phyloP scores from a whole-genome alignment of 148 eudicot genomes.

The Beta vulgaris region DNA sequence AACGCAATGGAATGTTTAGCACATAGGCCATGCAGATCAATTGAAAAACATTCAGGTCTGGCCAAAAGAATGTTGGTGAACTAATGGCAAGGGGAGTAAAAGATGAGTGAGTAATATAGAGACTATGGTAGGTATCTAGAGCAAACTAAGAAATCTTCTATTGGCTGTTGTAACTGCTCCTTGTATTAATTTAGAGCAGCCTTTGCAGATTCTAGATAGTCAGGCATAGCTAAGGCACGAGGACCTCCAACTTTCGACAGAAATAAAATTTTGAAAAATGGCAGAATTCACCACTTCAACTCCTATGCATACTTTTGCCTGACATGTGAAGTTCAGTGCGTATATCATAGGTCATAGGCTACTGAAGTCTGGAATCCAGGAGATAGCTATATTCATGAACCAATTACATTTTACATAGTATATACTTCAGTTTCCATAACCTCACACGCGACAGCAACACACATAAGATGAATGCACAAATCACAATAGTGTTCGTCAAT shows the following conservation, averaged over 20 bases:
- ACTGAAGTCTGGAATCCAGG: not conserved
- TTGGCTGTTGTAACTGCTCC: not conserved
- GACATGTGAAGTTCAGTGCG: not conserved
- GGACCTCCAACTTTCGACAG: not conserved
- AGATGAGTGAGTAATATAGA: not conserved
- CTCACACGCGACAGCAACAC: conserved; percentile 3
- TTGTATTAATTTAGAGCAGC: not conserved
- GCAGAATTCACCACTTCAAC: no score
- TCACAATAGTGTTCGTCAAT: not conserved
- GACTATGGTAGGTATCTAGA: not conserved
- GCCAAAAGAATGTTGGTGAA: not conserved
- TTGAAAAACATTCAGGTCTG: not conserved
- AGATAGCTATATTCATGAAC: not conserved
- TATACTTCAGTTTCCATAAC: not conserved
- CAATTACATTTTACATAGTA: not conserved
- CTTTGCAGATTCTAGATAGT: not conserved
- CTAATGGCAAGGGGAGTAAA: not conserved
- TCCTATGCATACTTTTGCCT: not conserved
- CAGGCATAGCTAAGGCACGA: not conserved
- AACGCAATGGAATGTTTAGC: not conserved
- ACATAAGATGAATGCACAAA: not conserved
- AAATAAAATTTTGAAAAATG: not conserved
- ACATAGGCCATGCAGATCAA: not conserved
- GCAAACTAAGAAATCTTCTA: not conserved
- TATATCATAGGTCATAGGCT: not conserved